Evolutionary conservation across 2,329 filamentous ascomycete genomes (phyloP).

Genomic region (Fusarium albidum): DNA sequence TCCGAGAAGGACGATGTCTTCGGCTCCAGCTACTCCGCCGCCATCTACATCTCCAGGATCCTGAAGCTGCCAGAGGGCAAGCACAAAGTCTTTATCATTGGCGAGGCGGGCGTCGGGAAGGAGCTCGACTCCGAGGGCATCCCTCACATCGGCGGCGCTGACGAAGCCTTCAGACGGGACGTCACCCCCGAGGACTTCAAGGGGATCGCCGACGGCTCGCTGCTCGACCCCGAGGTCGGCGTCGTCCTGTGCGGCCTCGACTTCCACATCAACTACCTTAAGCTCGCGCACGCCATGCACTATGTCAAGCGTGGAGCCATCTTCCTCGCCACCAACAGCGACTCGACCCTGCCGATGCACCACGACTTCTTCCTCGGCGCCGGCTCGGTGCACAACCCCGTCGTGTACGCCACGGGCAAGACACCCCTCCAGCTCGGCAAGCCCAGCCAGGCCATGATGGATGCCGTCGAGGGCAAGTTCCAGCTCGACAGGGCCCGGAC

Average conservation of each 20-base stretch:
- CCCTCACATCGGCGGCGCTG: constrained; percentile 85
- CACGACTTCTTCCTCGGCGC: constrained; percentile 90
- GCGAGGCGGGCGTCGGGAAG: constrained; percentile 89
- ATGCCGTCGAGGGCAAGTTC: constrained; percentile 96
- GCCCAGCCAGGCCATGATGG: constrained; percentile 99
- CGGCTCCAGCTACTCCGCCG: constrained; percentile 91
- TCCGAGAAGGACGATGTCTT: constrained; percentile 90
- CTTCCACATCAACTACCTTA: constrained; percentile 95
- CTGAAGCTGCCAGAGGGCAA: constrained; percentile 79
- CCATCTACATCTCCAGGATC: constrained; percentile 95
- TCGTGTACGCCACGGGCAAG: constrained; percentile 74
- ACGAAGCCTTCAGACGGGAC: constrained; percentile 78
- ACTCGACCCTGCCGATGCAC: constrained; percentile 86
- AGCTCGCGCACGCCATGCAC: constrained; percentile 83
- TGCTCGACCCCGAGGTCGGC: constrained; percentile 87
- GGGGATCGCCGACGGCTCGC: constrained; percentile 75
- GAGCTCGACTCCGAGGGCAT: constrained; percentile 85
- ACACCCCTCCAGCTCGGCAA: constrained; percentile 86
- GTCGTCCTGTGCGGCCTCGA: constrained; percentile 91
- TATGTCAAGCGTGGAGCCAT: constrained; percentile 84
- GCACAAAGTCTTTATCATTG: constrained; percentile 94
- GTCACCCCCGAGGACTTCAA: constrained; percentile 83
- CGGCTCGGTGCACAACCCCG: constrained; percentile 79
- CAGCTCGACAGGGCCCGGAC: constrained; percentile 82
- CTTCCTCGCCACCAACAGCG: constrained; percentile 93